A percentile compares a stretch with the other conserved stretches of the same genome.
Conservation (phyloP, 2,329 filamentous ascomycete species). For the Dichotomopilus funicola region DNA sequence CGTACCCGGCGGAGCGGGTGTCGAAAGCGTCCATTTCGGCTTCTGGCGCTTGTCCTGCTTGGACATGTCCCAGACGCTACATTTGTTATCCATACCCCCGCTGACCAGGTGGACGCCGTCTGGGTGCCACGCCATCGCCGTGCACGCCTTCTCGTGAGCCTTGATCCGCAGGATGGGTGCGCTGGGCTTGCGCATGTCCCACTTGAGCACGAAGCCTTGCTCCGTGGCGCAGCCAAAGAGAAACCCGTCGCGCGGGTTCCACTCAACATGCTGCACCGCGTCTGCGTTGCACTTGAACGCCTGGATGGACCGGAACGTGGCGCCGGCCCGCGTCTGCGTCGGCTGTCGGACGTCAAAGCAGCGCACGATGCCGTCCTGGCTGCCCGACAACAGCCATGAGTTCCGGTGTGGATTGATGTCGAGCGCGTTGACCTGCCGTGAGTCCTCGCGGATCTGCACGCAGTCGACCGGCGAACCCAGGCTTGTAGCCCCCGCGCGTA, state of each 20-base stretch:
- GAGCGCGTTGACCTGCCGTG: constrained; percentile 56
- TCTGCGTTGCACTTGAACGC: constrained; percentile 48
- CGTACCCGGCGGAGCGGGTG: constrained; percentile 52
- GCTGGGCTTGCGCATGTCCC: constrained; percentile 52
- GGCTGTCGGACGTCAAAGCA: constrained; percentile 53
- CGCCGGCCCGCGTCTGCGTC: constrained; percentile 41
- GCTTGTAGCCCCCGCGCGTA: constrained; percentile 39
- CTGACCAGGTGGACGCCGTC: constrained; percentile 61
- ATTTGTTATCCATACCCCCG: constrained; percentile 54
- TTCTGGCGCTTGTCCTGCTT: constrained; percentile 57
- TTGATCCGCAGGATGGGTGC: constrained; percentile 53
- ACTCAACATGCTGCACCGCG: constrained; percentile 55
- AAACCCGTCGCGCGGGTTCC: constrained; percentile 56
- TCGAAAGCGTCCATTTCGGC: constrained; percentile 54
- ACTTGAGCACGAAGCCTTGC: constrained; percentile 55
- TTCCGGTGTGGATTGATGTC: constrained; percentile 56
- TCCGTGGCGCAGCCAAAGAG: constrained; percentile 60
- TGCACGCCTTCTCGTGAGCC: constrained; percentile 54
- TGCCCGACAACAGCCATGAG: constrained; percentile 54
- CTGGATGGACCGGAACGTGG: constrained; percentile 44
- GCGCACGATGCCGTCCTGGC: constrained; percentile 57
- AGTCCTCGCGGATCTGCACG: constrained; percentile 54
- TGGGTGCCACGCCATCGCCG: constrained; percentile 59
- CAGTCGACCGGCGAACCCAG: constrained; percentile 43
- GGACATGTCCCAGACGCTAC: constrained; percentile 61